phyloP scores from a whole-genome alignment of 2,329 filamentous ascomycete genomes.

The Botrytis elliptica region DNA sequence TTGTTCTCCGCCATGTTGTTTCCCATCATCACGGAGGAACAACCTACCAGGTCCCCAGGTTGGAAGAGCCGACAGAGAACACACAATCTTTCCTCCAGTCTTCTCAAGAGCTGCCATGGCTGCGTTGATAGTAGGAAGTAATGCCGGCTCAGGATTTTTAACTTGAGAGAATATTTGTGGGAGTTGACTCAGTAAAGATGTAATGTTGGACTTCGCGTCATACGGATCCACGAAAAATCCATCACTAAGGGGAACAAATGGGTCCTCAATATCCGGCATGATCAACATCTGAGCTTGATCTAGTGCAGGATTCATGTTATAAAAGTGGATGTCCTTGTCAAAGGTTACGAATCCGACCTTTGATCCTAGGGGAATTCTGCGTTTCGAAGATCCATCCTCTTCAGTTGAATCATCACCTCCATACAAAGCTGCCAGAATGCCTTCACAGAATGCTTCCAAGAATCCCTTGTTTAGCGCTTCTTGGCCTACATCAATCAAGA shows the following conservation, averaged over 20 bases:
- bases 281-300: constrained; percentile 97
- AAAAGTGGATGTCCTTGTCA: constrained; percentile 97
- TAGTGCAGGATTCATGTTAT: constrained; percentile 79
- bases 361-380: constrained; percentile 69
- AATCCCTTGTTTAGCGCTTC: constrained; percentile 91
- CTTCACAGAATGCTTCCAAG: constrained; percentile 84
- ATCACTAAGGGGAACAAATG: constrained; percentile 87
- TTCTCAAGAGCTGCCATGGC: constrained; percentile 78
- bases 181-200: constrained; percentile 77
- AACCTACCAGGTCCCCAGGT: constrained; percentile 88
- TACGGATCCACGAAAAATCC: constrained; percentile 93
- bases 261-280: constrained; percentile 96
- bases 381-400: constrained; percentile 50
- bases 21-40: constrained; percentile 83
- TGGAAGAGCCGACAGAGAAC: constrained; percentile 81
- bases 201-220: constrained; percentile 84
- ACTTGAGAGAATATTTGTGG: constrained; percentile 83
- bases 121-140: constrained; percentile 81
- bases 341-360: constrained; percentile 95
- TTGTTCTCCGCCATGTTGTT: constrained; percentile 79
- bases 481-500: constrained; percentile 89
- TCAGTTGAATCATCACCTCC: constrained; percentile 57
- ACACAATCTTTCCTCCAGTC: constrained; percentile 90
- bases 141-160: constrained; percentile 86
- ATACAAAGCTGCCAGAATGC: constrained; percentile 82